Percentiles rank a stretch among this genome's conserved stretches.
Evolutionary conservation across 2,329 filamentous ascomycete genomes (phyloP).

Genomic region (Colletotrichum simmondsii): DNA sequence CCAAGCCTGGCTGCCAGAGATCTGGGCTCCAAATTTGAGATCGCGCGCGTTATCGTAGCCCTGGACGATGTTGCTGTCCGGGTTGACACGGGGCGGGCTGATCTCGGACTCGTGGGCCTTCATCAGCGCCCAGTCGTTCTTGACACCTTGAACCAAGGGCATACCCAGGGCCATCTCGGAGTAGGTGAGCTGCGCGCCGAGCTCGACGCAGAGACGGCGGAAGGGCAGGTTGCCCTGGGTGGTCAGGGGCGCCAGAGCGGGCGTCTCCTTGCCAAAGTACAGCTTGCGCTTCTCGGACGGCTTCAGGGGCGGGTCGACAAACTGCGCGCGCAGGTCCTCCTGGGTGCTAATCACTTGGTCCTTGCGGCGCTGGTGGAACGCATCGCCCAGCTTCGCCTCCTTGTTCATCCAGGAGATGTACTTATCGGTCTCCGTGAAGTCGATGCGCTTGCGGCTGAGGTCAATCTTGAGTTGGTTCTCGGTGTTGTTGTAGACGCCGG

Average conservation of each 20-base stretch:
- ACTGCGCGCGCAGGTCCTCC: slow-evolving; percentile 81
- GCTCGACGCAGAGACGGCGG: slow-evolving; percentile 85
- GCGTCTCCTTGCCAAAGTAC: slow-evolving; percentile 95
- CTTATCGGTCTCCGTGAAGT: slow-evolving; percentile 78
- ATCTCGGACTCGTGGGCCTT: slow-evolving; percentile 90
- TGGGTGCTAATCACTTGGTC: slow-evolving; percentile 56
- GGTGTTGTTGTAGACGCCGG: slow-evolving; percentile 81
- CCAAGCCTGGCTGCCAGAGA: slow-evolving; percentile 93
- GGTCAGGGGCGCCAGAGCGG: slow-evolving; percentile 91
- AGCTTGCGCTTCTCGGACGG: slow-evolving; percentile 93
- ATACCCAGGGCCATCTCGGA: slow-evolving; percentile 98
- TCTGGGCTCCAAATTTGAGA: slow-evolving; percentile 90
- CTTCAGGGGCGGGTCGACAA: slow-evolving; percentile 85
- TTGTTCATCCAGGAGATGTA: slow-evolving; percentile 83
- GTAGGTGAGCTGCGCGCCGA: slow-evolving; percentile 94
- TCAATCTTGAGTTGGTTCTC: slow-evolving; percentile 76
- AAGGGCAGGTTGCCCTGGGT: slow-evolving; percentile 98
- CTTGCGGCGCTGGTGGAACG: slow-evolving; percentile 51
- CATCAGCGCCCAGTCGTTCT: slow-evolving; percentile 93
- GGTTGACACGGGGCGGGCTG: slow-evolving; percentile 74
- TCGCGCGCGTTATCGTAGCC: slow-evolving; percentile 87
- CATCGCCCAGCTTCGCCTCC: slow-evolving; percentile 56
- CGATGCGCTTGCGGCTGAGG: slow-evolving; percentile 77
- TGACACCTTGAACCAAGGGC: slow-evolving; percentile 88
- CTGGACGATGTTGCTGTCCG: slow-evolving; percentile 68